These are phyloP conservation scores for Leccinum pellstonianum DNA, from an alignment of 768 basidiomycete species.

Conservation along the genomic window DNA sequence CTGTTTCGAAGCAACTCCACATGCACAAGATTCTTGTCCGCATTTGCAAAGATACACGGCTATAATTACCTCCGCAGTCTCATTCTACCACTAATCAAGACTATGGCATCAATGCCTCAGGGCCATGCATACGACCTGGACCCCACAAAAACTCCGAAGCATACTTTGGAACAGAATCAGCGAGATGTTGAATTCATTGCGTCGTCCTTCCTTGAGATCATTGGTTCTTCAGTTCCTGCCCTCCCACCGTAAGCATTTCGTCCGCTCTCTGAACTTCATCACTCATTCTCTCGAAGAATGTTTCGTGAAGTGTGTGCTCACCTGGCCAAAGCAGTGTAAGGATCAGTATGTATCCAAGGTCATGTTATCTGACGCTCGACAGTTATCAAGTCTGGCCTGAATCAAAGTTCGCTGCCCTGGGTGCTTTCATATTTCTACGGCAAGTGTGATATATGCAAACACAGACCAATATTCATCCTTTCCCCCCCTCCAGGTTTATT, in stretches of 20 bases:
- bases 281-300: slow-evolving; percentile 50
- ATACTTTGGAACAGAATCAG: slow-evolving; percentile 66
- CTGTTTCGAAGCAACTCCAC: slow-evolving; percentile 88
- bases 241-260: slow-evolving; percentile 65
- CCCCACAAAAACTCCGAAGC: slow-evolving; percentile 55
- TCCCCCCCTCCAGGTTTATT: slow-evolving; percentile 64
- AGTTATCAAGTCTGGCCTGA: slow-evolving; percentile 74
- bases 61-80: slow-evolving; percentile 87
- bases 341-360: slow-evolving; percentile 9
- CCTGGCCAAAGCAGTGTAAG: slow-evolving; percentile 76
- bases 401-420: slow-evolving; percentile 76
- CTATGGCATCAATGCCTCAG: slow-evolving; percentile 67
- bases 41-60: slow-evolving; percentile 86
- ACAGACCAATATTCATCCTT: slow-evolving; percentile 3
- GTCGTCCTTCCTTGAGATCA: slow-evolving; percentile 70
- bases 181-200: slow-evolving; percentile 72
- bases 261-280: not conserved
- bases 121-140: slow-evolving; percentile 81
- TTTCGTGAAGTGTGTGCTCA: slow-evolving; percentile 86
- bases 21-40: slow-evolving; percentile 81
- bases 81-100: slow-evolving; percentile 72
- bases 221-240: slow-evolving; percentile 64
- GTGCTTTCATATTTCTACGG: slow-evolving; percentile 91
- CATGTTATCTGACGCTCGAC: slow-evolving; percentile 16
- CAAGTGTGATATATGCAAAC: slow-evolving; percentile 27